Conservation (phyloP, 2,329 filamentous ascomycete species). For the Elsinoe batatas region DNA sequence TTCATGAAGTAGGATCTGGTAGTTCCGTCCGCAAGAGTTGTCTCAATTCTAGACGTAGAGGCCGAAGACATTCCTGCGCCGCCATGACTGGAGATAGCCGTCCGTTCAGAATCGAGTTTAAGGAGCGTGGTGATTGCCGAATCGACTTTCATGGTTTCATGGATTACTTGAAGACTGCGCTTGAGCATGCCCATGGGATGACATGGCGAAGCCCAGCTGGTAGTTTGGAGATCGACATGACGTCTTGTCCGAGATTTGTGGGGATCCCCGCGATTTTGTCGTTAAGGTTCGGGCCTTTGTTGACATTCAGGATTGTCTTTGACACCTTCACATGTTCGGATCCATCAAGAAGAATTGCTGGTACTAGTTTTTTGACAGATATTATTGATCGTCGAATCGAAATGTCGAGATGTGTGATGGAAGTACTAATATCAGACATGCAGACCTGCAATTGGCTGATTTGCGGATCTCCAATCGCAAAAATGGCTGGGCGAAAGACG, state of each 20-base stretch:
- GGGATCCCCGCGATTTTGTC: neutral
- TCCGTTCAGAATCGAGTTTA: slow-evolving; percentile 44
- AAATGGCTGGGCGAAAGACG: slow-evolving; percentile 8
- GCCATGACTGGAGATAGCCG: slow-evolving; percentile 51
- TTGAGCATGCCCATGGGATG: neutral
- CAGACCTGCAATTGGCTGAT: neutral
- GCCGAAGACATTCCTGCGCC: slow-evolving; percentile 55
- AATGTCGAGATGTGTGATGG: neutral
- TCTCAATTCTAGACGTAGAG: slow-evolving; percentile 53
- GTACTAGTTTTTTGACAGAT: neutral
- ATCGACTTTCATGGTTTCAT: slow-evolving; percentile 45
- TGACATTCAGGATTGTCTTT: neutral
- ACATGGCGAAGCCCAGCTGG: neutral
- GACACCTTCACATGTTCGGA: slow-evolving; percentile 1
- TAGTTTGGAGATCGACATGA: neutral
- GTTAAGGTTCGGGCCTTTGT: slow-evolving; percentile 5
- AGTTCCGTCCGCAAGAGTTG: slow-evolving; percentile 38
- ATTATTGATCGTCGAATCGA: neutral
- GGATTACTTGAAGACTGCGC: neutral
- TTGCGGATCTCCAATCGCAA: neutral
- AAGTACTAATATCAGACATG: neutral
- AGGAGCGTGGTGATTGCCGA: slow-evolving; percentile 53
- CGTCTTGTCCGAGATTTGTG: neutral
- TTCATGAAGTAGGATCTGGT: slow-evolving; percentile 61
- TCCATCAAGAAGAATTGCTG: neutral